These are phyloP conservation scores for Solidago caesia DNA, from an alignment of 129 eudicot species.

Conservation along the genomic window DNA sequence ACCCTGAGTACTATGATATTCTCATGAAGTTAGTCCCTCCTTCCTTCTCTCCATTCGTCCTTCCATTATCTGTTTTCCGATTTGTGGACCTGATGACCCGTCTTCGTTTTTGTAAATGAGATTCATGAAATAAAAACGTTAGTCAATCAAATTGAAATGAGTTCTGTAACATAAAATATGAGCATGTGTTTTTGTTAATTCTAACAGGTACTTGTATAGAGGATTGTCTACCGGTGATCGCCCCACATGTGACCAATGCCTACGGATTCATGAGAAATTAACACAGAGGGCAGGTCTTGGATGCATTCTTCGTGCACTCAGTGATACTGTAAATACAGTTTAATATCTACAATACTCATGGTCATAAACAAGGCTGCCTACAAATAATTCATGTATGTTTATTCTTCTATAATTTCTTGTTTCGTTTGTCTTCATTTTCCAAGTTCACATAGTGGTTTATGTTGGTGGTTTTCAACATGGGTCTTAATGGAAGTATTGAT, in stretches of 20 bases:
- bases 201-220: constrained; percentile 72
- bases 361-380: constrained; percentile 12
- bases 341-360: constrained; percentile 22
- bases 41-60: background rate
- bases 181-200: constrained; percentile 5
- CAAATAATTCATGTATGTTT: background rate
- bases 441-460: background rate
- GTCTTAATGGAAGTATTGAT: background rate
- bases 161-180: background rate
- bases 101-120: background rate
- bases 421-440: background rate
- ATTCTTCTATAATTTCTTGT: background rate
- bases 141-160: background rate
- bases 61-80: background rate
- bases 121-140: background rate
- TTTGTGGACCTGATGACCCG: background rate
- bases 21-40: constrained; percentile 75
- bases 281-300: constrained; percentile 93
- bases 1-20: constrained; percentile 87
- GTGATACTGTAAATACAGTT: constrained; percentile 86
- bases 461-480: background rate
- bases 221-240: constrained; percentile 98
- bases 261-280: constrained; percentile 82
- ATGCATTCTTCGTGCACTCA: constrained; percentile 82
- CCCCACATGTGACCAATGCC: constrained; percentile 94